Evolutionary conservation across 2,329 filamentous ascomycete genomes (phyloP), one percentile per base, ranked within the genome.

Genomic region (Dothideomycetidae sp.): DNA sequence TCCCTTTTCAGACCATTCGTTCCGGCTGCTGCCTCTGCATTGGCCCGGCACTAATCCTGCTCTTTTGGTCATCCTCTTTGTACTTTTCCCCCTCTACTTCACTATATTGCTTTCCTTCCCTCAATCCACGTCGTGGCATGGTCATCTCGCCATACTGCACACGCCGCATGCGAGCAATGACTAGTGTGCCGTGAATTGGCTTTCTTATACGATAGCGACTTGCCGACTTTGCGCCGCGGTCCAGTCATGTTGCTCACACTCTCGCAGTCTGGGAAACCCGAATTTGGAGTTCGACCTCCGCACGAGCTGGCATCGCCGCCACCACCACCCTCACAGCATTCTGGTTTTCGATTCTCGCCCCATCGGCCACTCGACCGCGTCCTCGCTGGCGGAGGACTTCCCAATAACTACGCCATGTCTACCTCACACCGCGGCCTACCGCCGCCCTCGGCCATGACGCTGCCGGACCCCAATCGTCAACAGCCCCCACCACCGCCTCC

Each of bases 351-450:
- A 46, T 51, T 59, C 53, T 50, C 55, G 47, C 58, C 60, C 36
- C 56, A 56, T 46, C 50, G 56, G 44, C 53, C 55, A 50, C 52
- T 58, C 49, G 57, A 58, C 46, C 51, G 49, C 48, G 52, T 54
- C 43, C 52, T 51, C 46, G 52, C 50, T 42, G 51, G 59, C 53
- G 57, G 63, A 53, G 55, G 53, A 53, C 57, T 51, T 52, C 59
- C 56, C 55, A 53, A 51, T 42, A 54, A 53, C 46, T 53, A 53
- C 49, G 60, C 48, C 36, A 69, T 68, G 65, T 58, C 63, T 45
- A 65, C 61, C 37, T 60, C 64, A 49, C 67, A 70, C 53, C 60
- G 67, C 51, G 67, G 67, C 35, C 54, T 70, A 31, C 67, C 67
- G 53, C 67, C 64, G 44, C 67, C 66, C 18, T 61, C 64, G 45